phyloP scores from a whole-genome alignment of 2,329 filamentous ascomycete genomes.

The Colletotrichum limetticola region DNA sequence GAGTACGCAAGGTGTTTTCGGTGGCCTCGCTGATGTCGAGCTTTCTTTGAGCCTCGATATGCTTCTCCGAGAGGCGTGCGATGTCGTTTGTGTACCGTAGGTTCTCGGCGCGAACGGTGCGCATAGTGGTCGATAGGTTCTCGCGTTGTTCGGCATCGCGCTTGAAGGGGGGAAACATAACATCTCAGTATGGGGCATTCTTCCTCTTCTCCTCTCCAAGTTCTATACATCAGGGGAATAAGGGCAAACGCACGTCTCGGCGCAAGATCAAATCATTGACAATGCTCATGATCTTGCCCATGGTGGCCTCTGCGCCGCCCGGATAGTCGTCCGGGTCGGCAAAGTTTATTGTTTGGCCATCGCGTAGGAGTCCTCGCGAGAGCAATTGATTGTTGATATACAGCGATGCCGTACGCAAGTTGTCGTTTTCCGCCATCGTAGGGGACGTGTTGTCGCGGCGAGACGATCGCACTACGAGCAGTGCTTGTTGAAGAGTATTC shows the following conservation, averaged over 20 bases:
- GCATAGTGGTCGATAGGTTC: constrained; percentile 81
- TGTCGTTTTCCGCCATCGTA: constrained; percentile 68
- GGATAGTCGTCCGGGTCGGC: constrained; percentile 74
- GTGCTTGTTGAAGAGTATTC: neutral
- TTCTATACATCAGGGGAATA: neutral
- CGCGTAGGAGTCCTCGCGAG: constrained; percentile 71
- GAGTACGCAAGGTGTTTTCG: constrained; percentile 74
- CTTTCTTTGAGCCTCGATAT: constrained; percentile 65
- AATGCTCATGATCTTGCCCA: constrained; percentile 89
- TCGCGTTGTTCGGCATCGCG: constrained; percentile 92
- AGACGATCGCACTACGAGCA: constrained; percentile 1
- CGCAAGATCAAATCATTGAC: constrained; percentile 93
- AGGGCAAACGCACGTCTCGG: constrained; percentile 75
- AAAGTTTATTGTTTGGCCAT: constrained; percentile 85
- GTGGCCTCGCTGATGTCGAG: constrained; percentile 73
- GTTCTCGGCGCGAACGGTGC: constrained; percentile 78
- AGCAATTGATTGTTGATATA: constrained; percentile 80
- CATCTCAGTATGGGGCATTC: constrained; percentile 15
- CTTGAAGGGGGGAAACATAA: constrained; percentile 53
- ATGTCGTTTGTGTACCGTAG: constrained; percentile 78
- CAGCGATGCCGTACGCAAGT: constrained; percentile 73
- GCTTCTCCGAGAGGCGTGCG: constrained; percentile 65
- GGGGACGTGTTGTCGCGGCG: constrained; percentile 10
- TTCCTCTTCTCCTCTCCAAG: neutral
- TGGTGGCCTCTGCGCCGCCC: constrained; percentile 72